Conservation (phyloP, 371 early-diverging fungal species). For the Zopfochytrium polystomum region DNA sequence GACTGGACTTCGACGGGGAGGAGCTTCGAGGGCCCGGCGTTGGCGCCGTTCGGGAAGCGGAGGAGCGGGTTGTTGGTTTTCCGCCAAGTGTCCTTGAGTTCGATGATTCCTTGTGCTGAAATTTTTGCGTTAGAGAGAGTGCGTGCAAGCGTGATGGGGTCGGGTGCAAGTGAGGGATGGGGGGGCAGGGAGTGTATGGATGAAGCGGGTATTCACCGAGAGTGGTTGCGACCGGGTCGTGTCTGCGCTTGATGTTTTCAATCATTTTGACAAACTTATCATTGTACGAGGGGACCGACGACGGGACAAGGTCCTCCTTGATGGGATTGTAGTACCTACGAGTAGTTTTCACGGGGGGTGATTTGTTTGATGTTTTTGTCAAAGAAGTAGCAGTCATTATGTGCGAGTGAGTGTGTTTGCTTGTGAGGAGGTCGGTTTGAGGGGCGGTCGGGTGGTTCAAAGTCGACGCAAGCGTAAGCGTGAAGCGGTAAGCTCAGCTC, state of each 20-base stretch:
- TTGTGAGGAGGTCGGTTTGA: too few relatives aligned
- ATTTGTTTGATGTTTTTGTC: too few relatives aligned
- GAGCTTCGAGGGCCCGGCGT: slow-evolving; percentile 21
- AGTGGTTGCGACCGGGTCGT: slow-evolving; percentile 91
- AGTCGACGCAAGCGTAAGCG: too few relatives aligned
- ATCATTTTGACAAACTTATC: slow-evolving; percentile 78
- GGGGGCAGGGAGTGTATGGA: background rate
- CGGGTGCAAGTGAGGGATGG: too few relatives aligned
- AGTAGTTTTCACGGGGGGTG: too few relatives aligned
- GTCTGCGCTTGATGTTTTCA: slow-evolving; percentile 86
- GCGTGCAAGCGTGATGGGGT: too few relatives aligned
- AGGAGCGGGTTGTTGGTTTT: slow-evolving; percentile 43
- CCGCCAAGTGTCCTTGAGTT: slow-evolving; percentile 74
- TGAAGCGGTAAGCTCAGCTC: too few relatives aligned
- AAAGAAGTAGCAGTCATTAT: background rate
- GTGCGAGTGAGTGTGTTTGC: background rate
- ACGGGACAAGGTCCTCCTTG: slow-evolving; percentile 26
- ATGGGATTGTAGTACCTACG: slow-evolving; percentile 62
- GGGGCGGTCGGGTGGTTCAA: too few relatives aligned
- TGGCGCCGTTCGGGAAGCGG: background rate
- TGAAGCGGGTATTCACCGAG: slow-evolving; percentile 57
- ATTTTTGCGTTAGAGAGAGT: too few relatives aligned
- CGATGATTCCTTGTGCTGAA: slow-evolving; percentile 86
- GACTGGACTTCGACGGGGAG: slow-evolving; percentile 80
- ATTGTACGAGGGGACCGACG: slow-evolving; percentile 73